phyloP scores from a whole-genome alignment of 2,329 filamentous ascomycete genomes.

The Aaosphaeria pasadenensis region DNA sequence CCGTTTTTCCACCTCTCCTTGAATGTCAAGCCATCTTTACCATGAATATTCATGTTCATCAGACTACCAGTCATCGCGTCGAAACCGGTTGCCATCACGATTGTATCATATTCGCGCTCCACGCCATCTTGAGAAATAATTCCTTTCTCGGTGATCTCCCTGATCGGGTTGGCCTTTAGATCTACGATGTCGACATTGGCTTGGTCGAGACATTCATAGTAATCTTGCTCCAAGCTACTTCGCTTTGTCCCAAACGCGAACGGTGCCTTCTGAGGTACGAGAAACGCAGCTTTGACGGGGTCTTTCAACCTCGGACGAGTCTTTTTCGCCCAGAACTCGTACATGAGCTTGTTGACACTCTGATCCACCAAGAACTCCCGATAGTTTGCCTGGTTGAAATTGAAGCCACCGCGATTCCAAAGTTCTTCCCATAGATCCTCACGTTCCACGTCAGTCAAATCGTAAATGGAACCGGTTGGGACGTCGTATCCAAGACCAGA shows the following conservation, averaged over 20 bases:
- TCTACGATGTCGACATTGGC: conserved; percentile 47
- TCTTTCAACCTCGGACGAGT: conserved; percentile 31
- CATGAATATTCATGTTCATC: neutral
- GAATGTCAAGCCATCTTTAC: neutral
- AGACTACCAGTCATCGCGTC: conserved; percentile 30
- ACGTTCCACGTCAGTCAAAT: conserved; percentile 30
- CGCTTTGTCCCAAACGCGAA: conserved; percentile 1
- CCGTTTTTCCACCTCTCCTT: conserved; percentile 5
- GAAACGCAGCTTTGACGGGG: conserved; percentile 32
- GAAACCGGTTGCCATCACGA: conserved; percentile 45
- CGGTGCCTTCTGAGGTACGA: conserved; percentile 31
- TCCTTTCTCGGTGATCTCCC: conserved; percentile 43
- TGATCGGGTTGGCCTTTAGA: conserved; percentile 34
- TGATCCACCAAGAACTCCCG: conserved; percentile 27
- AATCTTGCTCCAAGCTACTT: conserved; percentile 13
- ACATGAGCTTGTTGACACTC: conserved; percentile 34
- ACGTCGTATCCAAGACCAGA: neutral
- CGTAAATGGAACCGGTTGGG: conserved; percentile 34
- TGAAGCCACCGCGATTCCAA: conserved; percentile 24
- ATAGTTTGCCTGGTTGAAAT: conserved; percentile 31
- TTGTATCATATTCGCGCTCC: conserved; percentile 49
- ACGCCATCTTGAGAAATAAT: conserved; percentile 43
- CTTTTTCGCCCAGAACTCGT: conserved; percentile 39
- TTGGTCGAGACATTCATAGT: conserved; percentile 30
- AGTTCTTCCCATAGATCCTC: conserved; percentile 34